Conservation (phyloP, 345 rosid species). For the Citrus inodora region DNA sequence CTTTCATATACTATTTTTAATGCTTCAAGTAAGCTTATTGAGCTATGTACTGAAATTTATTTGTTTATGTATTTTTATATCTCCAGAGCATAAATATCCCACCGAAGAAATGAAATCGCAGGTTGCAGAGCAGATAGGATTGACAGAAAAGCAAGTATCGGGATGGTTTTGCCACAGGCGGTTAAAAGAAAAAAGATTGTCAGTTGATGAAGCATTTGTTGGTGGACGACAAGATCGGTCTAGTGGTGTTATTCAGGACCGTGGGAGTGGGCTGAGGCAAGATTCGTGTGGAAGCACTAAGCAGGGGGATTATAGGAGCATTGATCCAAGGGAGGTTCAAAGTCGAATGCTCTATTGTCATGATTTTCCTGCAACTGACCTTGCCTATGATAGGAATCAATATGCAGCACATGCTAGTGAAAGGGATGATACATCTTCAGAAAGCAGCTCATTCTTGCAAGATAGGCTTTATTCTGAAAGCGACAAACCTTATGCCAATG, state of each 20-base stretch:
- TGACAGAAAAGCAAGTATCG: constrained; percentile 93
- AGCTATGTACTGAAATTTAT: constrained; percentile 9
- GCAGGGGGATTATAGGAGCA: constrained; percentile 55
- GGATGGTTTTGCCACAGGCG: constrained; percentile 99
- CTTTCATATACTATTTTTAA: constrained; percentile 10
- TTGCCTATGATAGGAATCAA: constrained; percentile 33
- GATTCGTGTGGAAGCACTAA: constrained; percentile 98
- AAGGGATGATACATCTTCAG: constrained; percentile 73
- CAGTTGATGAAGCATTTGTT: constrained; percentile 49
- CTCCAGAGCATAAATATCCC: constrained; percentile 75
- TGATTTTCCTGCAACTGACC: constrained; percentile 34
- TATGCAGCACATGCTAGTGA: constrained; percentile 36
- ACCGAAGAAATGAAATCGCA: constrained; percentile 72
- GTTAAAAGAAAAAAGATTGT: constrained; percentile 69
- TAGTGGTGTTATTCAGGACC: constrained; percentile 79
- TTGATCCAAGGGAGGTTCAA: constrained; percentile 81
- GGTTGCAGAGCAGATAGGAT: constrained; percentile 61
- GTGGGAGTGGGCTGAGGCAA: constrained; percentile 73
- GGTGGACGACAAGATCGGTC: constrained; percentile 81
- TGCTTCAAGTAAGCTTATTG: constrained; percentile 8
- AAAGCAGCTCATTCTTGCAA: constrained; percentile 57
- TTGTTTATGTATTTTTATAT: background rate
- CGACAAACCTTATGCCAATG: constrained; percentile 35
- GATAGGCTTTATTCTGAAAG: constrained; percentile 45
- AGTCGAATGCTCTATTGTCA: constrained; percentile 58